These are phyloP conservation scores for Sclerotinia sclerotiorum DNA, from an alignment of 2,329 filamentous ascomycete genomes.

Conservation along the genomic window DNA sequence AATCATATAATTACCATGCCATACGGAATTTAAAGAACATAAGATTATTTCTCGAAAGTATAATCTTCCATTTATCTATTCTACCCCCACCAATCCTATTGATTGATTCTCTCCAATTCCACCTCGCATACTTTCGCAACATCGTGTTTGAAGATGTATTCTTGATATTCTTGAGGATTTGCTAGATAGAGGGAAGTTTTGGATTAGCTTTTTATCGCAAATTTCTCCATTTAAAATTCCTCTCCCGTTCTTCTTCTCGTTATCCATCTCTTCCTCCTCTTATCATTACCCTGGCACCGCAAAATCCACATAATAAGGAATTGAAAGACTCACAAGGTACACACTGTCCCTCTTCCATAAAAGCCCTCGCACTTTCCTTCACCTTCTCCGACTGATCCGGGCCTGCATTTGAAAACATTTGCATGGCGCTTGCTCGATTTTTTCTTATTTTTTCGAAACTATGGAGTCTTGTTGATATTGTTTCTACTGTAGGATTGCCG, in stretches of 20 bases:
- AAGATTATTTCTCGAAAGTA: too few species aligned
- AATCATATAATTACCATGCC: too few species aligned
- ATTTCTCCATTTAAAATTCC: too few species aligned
- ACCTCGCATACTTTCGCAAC: not conserved
- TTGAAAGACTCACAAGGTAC: slow-evolving; percentile 12
- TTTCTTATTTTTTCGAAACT: slow-evolving; percentile 11
- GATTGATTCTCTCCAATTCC: not conserved
- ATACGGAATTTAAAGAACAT: too few species aligned
- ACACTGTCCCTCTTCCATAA: not conserved
- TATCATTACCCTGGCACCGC: fast-evolving
- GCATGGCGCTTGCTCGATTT: slow-evolving; percentile 8
- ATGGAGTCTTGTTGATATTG: not conserved
- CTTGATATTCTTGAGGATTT: not conserved
- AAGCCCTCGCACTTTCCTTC: not conserved
- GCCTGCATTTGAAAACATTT: slow-evolving; percentile 16
- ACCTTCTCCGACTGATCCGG: not conserved
- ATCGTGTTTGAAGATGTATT: slow-evolving; percentile 14
- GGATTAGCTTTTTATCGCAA: not conserved
- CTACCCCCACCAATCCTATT: not conserved
- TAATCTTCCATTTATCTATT: not conserved
- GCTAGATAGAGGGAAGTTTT: not conserved
- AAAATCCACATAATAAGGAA: not conserved
- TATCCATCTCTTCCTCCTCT: not conserved
- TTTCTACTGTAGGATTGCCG: not conserved
- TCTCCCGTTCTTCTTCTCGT: too few species aligned